Conservation (phyloP, 208 protist species). For the Lotmaria passim region DNA sequence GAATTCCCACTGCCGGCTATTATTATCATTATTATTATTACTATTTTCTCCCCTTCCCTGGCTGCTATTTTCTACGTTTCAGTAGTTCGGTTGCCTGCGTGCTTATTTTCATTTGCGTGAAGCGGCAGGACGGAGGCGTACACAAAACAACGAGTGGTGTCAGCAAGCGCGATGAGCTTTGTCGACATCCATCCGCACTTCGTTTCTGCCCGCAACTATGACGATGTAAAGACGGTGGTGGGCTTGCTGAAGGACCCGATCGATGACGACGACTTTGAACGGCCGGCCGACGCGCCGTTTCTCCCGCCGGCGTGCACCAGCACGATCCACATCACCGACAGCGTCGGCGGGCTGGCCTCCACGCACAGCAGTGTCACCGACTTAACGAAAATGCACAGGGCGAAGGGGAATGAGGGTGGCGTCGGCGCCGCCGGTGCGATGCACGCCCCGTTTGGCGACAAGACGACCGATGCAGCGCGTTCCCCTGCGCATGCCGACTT, state of each 20-base stretch:
- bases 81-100: too few species aligned
- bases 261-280: slow-evolving; percentile 18
- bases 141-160: neutral
- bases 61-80: too few species aligned
- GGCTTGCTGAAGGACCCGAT: slow-evolving; percentile 30
- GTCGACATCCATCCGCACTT: slow-evolving; percentile 35
- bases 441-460: slow-evolving; percentile 5
- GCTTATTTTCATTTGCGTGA: too few species aligned
- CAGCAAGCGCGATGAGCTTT: slow-evolving; percentile 18
- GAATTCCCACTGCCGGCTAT: too few species aligned
- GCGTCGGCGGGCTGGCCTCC: slow-evolving; percentile 7
- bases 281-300: slow-evolving; percentile 17
- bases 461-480: neutral
- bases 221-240: slow-evolving; percentile 25
- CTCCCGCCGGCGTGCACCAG: slow-evolving; percentile 19
- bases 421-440: neutral
- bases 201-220: slow-evolving; percentile 24
- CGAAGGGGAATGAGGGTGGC: neutral
- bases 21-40: too few species aligned
- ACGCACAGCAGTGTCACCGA: slow-evolving; percentile 8
- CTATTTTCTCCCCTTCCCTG: too few species aligned
- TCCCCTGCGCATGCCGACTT: neutral
- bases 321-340: slow-evolving; percentile 30
- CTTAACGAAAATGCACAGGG: neutral
- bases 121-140: too few species aligned